Percentiles rank a stretch among this genome's conserved stretches.
Evolutionary conservation across 2,329 filamentous ascomycete species (phyloP).

Genomic region (Cryphonectria japonica): DNA sequence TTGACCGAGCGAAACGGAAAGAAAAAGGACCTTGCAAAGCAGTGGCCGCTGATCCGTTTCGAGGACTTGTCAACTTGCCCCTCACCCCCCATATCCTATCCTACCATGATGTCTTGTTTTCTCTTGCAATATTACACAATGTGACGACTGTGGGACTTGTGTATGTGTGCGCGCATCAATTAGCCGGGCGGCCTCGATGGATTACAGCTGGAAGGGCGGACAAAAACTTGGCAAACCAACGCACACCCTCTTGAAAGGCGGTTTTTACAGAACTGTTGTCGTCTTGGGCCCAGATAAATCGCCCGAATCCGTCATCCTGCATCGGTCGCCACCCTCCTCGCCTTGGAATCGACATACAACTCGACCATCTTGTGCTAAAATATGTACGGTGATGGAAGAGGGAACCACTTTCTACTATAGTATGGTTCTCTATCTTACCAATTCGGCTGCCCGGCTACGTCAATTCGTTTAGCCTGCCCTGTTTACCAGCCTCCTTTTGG

Average conservation of each 20-base stretch:
- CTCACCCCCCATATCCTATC: neutral
- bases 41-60: conserved; percentile 3
- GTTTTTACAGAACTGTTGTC: neutral
- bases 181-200: neutral
- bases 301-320: neutral
- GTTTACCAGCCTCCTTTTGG: neutral
- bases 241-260: neutral
- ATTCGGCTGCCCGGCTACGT: conserved; percentile 6
- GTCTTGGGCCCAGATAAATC: neutral
- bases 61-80: neutral
- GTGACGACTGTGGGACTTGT: neutral
- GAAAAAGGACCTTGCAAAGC: neutral
- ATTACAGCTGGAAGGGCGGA: neutral
- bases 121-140: neutral
- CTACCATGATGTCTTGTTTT: neutral
- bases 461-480: neutral
- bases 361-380: neutral
- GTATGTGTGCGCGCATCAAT: neutral
- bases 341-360: neutral
- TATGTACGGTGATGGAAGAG: neutral
- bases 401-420: neutral
- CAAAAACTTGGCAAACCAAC: neutral
- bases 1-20: neutral
- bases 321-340: neutral
- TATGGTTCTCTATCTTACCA: neutral